phyloP scores from a whole-genome alignment of 202 grass and related monocot species.

The Schoenoplectus tabernaemontani region DNA sequence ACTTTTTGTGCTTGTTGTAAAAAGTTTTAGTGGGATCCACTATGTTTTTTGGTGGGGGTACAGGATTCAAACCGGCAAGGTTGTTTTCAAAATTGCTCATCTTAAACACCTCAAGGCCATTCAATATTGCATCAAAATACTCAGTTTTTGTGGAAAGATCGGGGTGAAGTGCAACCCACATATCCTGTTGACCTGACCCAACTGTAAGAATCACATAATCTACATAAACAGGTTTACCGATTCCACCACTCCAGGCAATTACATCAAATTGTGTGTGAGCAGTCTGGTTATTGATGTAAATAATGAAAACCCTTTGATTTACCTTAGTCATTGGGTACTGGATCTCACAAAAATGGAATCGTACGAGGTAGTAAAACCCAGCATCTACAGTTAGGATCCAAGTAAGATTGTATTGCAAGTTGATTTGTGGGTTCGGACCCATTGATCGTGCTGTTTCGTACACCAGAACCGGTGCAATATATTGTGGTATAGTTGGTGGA shows the following conservation, averaged over 20 bases:
- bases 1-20: background rate
- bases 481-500: slow-evolving; percentile 13
- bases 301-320: slow-evolving; percentile 51
- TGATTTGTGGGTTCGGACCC: slow-evolving; percentile 36
- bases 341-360: slow-evolving; percentile 79
- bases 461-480: slow-evolving; percentile 38
- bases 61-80: slow-evolving; percentile 48
- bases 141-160: slow-evolving; percentile 17
- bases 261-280: slow-evolving; percentile 38
- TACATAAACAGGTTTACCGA: slow-evolving; percentile 28
- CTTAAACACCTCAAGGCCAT: slow-evolving; percentile 89
- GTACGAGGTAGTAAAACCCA: slow-evolving; percentile 48
- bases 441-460: slow-evolving; percentile 62
- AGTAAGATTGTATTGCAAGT: slow-evolving; percentile 72
- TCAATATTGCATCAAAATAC: slow-evolving; percentile 66
- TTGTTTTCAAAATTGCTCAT: slow-evolving; percentile 32
- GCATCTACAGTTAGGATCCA: slow-evolving; percentile 54
- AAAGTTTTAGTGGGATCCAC: background rate
- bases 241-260: slow-evolving; percentile 30
- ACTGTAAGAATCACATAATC: slow-evolving; percentile 47
- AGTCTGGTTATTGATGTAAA: slow-evolving; percentile 67
- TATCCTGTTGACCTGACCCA: slow-evolving; percentile 31
- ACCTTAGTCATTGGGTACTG: slow-evolving; percentile 26
- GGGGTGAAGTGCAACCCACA: slow-evolving; percentile 68
- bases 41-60: background rate